Conservation (phyloP, 148 eudicot species). For the Cornus kousa region DNA sequence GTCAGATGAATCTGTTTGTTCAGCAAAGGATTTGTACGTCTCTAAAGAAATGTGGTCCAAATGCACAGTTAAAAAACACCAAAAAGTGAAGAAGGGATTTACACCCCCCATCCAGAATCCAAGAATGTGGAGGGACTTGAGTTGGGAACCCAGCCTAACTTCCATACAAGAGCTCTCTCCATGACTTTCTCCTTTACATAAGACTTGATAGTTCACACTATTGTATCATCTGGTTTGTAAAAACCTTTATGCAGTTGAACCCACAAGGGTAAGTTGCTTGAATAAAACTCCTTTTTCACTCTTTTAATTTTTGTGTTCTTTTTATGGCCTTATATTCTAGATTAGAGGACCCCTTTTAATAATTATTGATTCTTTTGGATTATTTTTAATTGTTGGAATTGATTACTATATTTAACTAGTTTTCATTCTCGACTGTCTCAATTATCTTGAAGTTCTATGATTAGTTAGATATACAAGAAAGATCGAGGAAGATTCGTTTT, state of each 20-base stretch:
- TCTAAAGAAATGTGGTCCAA: conserved; percentile 18
- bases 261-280: neutral
- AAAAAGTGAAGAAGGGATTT: conserved; percentile 25
- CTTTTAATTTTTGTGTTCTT: neutral
- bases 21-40: conserved; percentile 29
- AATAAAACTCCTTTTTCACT: neutral
- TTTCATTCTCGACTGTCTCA: neutral
- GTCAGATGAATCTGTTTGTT: conserved; percentile 30
- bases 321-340: neutral
- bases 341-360: neutral
- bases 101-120: conserved; percentile 32
- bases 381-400: neutral
- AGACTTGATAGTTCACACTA: neutral
- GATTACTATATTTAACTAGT: neutral
- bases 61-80: conserved; percentile 7
- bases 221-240: conserved; percentile 5
- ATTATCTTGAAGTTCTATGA: neutral
- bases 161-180: conserved; percentile 44
- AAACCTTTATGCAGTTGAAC: conserved; percentile 1
- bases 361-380: too few relatives aligned
- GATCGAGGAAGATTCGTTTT: neutral
- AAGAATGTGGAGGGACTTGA: conserved; percentile 15
- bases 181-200: conserved; percentile 14
- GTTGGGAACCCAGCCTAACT: conserved; percentile 48
- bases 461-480: neutral